phyloP scores from a whole-genome alignment of 1,284 basidiomycete species.

The Rhodotorula sp. region DNA sequence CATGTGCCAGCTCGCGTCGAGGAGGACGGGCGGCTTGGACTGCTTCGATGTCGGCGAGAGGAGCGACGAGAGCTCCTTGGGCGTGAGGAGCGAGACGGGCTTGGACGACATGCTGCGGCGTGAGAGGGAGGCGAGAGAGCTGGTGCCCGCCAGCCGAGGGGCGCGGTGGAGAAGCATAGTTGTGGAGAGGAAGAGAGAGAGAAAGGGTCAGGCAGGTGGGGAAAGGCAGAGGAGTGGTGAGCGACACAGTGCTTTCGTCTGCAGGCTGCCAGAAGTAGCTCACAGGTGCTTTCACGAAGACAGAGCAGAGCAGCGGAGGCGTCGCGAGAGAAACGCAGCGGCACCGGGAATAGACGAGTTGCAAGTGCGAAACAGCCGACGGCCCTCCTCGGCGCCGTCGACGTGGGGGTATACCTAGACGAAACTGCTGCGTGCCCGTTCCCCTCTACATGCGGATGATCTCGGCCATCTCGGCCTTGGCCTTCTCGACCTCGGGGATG shows the following conservation, averaged over 20 bases:
- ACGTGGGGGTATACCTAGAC: no score
- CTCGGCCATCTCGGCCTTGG: conserved; percentile 28
- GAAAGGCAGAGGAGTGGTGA: neutral
- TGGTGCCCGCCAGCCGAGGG: neutral
- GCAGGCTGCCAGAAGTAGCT: neutral
- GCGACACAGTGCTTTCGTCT: neutral
- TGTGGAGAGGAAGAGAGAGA: neutral
- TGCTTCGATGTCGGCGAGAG: conserved; percentile 10
- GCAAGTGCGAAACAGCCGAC: neutral
- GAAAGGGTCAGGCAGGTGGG: neutral
- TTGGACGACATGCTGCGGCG: conserved; percentile 3
- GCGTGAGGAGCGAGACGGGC: conserved; percentile 32
- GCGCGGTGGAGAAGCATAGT: conserved; percentile 8
- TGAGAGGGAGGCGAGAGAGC: neutral
- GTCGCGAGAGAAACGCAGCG: neutral
- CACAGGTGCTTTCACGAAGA: no score
- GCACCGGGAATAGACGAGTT: neutral
- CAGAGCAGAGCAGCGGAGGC: no score
- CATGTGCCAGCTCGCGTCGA: conserved; percentile 85
- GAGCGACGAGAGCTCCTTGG: conserved; percentile 24
- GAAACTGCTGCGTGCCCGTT: neutral
- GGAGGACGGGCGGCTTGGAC: conserved; percentile 27
- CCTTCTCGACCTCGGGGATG: conserved; percentile 30
- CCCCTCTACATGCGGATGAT: conserved; percentile 35
- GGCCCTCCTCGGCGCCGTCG: neutral